Base-by-base conservation (phyloP, 2,329 filamentous ascomycete genomes). In the Ceratocystis cubensis region DNA sequence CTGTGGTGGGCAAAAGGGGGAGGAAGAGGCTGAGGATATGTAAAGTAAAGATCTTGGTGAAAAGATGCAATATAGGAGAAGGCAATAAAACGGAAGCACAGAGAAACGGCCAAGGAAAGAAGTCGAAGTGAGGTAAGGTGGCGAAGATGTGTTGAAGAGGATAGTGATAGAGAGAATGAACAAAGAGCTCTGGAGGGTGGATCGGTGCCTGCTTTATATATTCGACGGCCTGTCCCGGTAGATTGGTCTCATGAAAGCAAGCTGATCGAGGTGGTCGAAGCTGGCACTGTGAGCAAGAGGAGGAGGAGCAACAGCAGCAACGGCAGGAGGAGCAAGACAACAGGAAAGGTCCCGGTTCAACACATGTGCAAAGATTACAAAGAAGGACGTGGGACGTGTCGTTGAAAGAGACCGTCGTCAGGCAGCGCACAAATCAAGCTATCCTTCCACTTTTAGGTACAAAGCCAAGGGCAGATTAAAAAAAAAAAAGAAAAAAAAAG, bases 121-220 rank as follows among this genome's bases (percentile, higher is more conserved):
- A 59, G 44, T 41, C 53, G 62, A 67, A 15, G 28, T n/a, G 63
- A 30, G 56, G 53, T 10, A 61, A 50, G 63, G 44, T 46, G 63
- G 41, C 44, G 13, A n/a, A 25, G 56, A 59, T 10, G 22, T 59
- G 44, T n/a, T 30, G 46, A 48, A 45, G 61, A 64, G 33, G 53
- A n/a, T 65, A 56, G 20, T 53, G 53, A 62, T 17, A 22, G 22
- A 63, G 8, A 33, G 8, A 37, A 56, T 15, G 45, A 15, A 37
- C 25, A 5, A 22, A 46, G 5, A 37, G 22, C 65, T 56, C 4
- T 45, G 50, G 30, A 50, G 53, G 45, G 28, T n/a, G 66, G 63
- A 41, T 41, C 61, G 22, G n/a, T 13, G 30, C 28, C 25, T 28
- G 37, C 50, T 65, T 67, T 67, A 67, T 67, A 67, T 67, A 67